Evolutionary conservation across 352 stramenopile genomes (phyloP), one percentile per base, ranked within the genome.

Genomic region (Phytophthora fragariaefolia): DNA sequence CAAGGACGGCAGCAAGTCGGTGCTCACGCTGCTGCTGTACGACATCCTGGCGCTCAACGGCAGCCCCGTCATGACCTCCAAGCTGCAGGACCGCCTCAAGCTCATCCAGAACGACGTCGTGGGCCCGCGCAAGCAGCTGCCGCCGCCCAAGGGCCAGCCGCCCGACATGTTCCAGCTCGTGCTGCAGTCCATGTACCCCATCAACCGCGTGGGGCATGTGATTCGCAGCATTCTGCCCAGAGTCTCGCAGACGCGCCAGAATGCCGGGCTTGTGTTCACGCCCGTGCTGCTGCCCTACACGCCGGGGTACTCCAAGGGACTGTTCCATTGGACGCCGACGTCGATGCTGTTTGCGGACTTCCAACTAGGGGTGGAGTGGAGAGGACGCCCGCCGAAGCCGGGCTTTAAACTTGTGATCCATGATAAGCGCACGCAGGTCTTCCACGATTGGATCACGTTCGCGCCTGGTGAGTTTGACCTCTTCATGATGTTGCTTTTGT

Each of bases 31-130:
- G 46, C 77, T 96, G 34, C 66, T 95, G 23, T 93, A 93, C 63
- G 88, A 96, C 63, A 94, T 96, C 36, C 52, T 96, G 43, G 83
- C 85, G 24, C 83, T 96, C 8, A 96, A 96, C 61, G 88, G 86
- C 53, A 90, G 71, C 42, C 82, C 82, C 1, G 88, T 96, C 34
- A 92, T 96, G 85, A 75, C 80, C 23, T 91, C 83, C 34, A 96
- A 95, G 72, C 77, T 96, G 9, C 85, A 93, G 70, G 88, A 96
- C 56, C 71, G 88, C 22, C 81, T 96, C 38, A 96, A 96, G 58
- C 66, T 95, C n/a, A 87, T 96, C 50, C 87, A 96, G 71, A 96
- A 96, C 73, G 87, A 93, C 76, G 85, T 96, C n/a, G 89, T 96
- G 53, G 86, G 77, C 1, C 87, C 87, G 27, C 82, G 85, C 30